phyloP scores from a whole-genome alignment of 768 basidiomycete genomes.

The Termitomyces sp. region DNA sequence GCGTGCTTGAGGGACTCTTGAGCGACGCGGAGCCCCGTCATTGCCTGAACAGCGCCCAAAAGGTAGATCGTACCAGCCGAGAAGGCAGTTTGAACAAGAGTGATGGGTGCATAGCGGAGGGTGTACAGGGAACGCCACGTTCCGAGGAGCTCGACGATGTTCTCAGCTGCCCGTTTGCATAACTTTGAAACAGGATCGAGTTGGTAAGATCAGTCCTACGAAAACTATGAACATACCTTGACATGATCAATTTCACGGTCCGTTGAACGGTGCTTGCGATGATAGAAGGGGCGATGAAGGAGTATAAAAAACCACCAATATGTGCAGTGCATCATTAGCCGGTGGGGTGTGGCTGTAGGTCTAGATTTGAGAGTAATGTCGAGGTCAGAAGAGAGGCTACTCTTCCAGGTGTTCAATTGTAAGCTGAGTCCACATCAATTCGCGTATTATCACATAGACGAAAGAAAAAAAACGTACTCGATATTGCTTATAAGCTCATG shows the following conservation, averaged over 20 bases:
- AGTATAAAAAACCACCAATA: slow-evolving; percentile 59
- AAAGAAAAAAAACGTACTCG: slow-evolving; percentile 31
- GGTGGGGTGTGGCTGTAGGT: slow-evolving; percentile 43
- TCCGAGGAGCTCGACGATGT: slow-evolving; percentile 46
- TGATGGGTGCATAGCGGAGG: slow-evolving; percentile 53
- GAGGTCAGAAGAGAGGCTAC: slow-evolving; percentile 36
- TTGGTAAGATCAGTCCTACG: slow-evolving; percentile 8
- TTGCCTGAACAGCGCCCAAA: slow-evolving; percentile 46
- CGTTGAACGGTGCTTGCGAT: slow-evolving; percentile 31
- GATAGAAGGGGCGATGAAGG: slow-evolving; percentile 53
- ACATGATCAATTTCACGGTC: slow-evolving; percentile 44
- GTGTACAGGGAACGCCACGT: slow-evolving; percentile 48
- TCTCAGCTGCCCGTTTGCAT: slow-evolving; percentile 48
- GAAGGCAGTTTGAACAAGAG: slow-evolving; percentile 51
- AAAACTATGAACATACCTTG: slow-evolving; percentile 31
- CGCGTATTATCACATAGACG: neutral
- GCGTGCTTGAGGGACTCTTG: slow-evolving; percentile 39
- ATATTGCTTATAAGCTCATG: slow-evolving; percentile 46
- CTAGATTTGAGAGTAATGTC: slow-evolving; percentile 44
- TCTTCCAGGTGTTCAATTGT: slow-evolving; percentile 45
- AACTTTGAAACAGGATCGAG: slow-evolving; percentile 27
- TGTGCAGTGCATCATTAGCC: slow-evolving; percentile 48
- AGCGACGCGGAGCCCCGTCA: slow-evolving; percentile 40
- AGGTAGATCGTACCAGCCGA: slow-evolving; percentile 56
- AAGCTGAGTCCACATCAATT: slow-evolving; percentile 21